Base-by-base conservation (phyloP, 352 stramenopile species). In the Phytopythium ostracodes region DNA sequence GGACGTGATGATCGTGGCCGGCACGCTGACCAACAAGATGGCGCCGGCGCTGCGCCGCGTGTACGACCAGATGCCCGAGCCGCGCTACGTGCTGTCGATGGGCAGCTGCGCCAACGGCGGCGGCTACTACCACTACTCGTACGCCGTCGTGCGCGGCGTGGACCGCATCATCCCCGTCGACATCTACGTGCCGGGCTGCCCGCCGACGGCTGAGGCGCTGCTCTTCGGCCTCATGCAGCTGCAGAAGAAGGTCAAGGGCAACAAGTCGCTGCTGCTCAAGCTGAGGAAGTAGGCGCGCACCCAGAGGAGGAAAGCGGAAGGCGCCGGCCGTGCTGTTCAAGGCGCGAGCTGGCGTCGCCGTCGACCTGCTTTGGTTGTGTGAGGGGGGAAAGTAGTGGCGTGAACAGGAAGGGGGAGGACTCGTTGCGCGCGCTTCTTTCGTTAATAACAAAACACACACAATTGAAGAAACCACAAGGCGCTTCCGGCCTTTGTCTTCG, bases 11-110 rank as follows among this genome's bases (percentile, higher is more conserved):
- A 98, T 99, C 82, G 97, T 99, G 20, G 96, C 98, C 18, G 97
- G 98, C 7, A 99, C 97, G 24, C 75, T 99, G 25, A 99, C 97
- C 62, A 99, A 99, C 87, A 99, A 99, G 77, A 99, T 99, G 97
- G 97, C 97, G 22, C 98, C 98, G 0, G 98, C 97, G 11, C 84
- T 99, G 11, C 88, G 97, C 49, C 85, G 87, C 51, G 87, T 99
- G 40, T 99, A 99, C 84, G 98, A 99, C 82, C 97, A 99, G 79
- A 99, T 99, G 97, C 96, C 98, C 2, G 97, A 99, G 76, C 97
- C 97, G 12, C 88, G 97, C 54, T 99, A 97, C 81, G 97, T 99
- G 17, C 72, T 99, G 51, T 98, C 92, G 51, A 99, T 99, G 97
- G 97, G 97, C 60, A 98, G 84, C 56, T 99, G 97, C 73, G 97